These are phyloP conservation scores for Talaromyces sp. DNA, from an alignment of 2,329 filamentous ascomycete genomes.

Conservation along the genomic window DNA sequence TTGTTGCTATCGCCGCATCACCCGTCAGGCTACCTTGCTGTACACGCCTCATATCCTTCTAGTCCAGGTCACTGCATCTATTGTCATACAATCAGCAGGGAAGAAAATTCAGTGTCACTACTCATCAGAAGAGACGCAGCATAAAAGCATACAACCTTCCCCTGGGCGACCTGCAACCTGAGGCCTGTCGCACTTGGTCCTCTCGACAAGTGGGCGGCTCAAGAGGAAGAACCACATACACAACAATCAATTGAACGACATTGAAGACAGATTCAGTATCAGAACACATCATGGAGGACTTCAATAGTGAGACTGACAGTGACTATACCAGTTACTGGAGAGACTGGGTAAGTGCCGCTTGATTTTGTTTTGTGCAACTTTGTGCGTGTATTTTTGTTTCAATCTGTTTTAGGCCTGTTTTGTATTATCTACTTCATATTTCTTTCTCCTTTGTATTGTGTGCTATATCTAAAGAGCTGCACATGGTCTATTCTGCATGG, in stretches of 20 bases:
- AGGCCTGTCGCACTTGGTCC: constrained; percentile 16
- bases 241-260: neutral
- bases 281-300: constrained; percentile 74
- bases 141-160: neutral
- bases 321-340: constrained; percentile 99
- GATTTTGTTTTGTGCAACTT: constrained; percentile 6
- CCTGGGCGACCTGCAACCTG: constrained; percentile 1
- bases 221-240: neutral
- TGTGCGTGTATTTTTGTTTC: neutral
- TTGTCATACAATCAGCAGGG: neutral
- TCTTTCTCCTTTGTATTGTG: neutral
- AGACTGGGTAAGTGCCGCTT: constrained; percentile 75
- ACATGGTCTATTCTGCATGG: neutral
- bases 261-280: neutral
- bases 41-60: neutral
- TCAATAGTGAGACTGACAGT: constrained; percentile 94
- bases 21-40: neutral
- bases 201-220: constrained; percentile 15
- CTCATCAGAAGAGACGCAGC: neutral
- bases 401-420: neutral
- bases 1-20: neutral
- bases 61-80: neutral
- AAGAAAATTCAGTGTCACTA: neutral
- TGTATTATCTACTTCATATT: neutral
- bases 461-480: neutral